A percentile compares a stretch with the other conserved stretches of the same genome.
Conservation (phyloP, 139 green algal genomes). For the Chlorella sp. region DNA sequence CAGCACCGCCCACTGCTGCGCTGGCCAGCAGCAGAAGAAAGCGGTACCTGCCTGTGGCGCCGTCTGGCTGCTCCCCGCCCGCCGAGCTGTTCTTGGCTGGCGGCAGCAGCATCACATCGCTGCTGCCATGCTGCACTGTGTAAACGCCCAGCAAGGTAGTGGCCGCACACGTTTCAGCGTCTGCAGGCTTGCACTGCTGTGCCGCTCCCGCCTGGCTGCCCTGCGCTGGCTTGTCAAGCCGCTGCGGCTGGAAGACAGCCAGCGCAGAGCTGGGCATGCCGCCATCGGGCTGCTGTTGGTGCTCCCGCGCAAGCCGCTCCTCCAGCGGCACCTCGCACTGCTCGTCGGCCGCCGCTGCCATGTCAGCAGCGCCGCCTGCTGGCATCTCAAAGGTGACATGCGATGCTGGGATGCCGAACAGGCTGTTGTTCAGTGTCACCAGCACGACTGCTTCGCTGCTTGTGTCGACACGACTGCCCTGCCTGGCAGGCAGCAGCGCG, state of each 20-base stretch:
- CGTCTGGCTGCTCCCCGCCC: background rate
- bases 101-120: background rate
- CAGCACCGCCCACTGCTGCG: background rate
- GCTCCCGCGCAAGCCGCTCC: background rate
- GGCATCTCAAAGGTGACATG: slow-evolving; percentile 34
- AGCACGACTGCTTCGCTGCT: slow-evolving; percentile 41
- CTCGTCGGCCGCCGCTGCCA: background rate
- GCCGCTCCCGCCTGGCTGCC: background rate
- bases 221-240: background rate
- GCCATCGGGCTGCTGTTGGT: background rate
- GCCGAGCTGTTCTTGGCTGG: background rate
- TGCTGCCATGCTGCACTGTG: background rate
- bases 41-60: background rate
- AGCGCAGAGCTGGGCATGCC: background rate
- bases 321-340: slow-evolving; percentile 11
- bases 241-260: background rate
- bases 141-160: background rate
- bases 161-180: background rate
- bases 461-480: background rate
- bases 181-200: slow-evolving; percentile 20
- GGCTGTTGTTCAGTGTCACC: slow-evolving; percentile 46
- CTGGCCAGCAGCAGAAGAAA: background rate
- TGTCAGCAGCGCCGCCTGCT: background rate
- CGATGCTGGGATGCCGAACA: slow-evolving; percentile 70
- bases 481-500: background rate